phyloP scores from a whole-genome alignment of 495 filamentous ascomycete genomes.

The Parathielavia appendiculata region DNA sequence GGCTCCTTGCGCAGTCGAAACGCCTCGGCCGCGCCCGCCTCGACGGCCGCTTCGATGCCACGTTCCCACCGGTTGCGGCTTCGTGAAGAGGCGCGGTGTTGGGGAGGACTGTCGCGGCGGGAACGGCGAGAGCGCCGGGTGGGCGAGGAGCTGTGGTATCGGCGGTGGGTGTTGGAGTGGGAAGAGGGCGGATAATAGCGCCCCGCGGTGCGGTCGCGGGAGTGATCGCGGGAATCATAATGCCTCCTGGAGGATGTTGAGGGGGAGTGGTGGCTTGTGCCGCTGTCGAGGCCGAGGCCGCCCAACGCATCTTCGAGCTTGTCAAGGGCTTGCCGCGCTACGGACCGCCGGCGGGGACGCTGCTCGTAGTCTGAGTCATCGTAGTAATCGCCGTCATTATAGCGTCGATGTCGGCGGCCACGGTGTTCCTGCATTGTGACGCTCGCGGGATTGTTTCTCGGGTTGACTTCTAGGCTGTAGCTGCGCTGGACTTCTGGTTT shows the following conservation, averaged over 20 bases:
- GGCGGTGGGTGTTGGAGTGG: neutral
- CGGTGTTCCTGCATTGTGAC: slow-evolving; percentile 19
- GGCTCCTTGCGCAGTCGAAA: slow-evolving; percentile 42
- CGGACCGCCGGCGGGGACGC: slow-evolving; percentile 22
- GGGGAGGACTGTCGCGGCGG: neutral
- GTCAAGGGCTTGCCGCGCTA: slow-evolving; percentile 24
- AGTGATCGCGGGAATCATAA: neutral
- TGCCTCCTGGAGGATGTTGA: neutral
- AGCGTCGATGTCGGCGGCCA: slow-evolving; percentile 16
- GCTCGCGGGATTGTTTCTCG: neutral
- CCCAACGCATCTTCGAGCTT: slow-evolving; percentile 22
- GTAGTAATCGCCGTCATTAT: slow-evolving; percentile 11
- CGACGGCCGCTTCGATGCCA: slow-evolving; percentile 30
- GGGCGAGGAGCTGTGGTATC: slow-evolving; percentile 17
- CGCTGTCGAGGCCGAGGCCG: slow-evolving; percentile 14
- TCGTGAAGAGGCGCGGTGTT: neutral
- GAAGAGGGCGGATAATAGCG: slow-evolving; percentile 13
- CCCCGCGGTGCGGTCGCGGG: neutral
- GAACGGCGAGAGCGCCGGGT: slow-evolving; percentile 1
- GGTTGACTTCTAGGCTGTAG: neutral
- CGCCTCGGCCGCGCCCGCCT: slow-evolving; percentile 40
- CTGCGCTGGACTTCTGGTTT: too few relatives aligned
- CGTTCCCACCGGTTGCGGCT: slow-evolving; percentile 10
- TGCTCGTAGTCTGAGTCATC: neutral
- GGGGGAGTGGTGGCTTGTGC: neutral